Evolutionary conservation across 1,139 yeast genomes (phyloP).

Genomic region (Pichia kudriavzevii): DNA sequence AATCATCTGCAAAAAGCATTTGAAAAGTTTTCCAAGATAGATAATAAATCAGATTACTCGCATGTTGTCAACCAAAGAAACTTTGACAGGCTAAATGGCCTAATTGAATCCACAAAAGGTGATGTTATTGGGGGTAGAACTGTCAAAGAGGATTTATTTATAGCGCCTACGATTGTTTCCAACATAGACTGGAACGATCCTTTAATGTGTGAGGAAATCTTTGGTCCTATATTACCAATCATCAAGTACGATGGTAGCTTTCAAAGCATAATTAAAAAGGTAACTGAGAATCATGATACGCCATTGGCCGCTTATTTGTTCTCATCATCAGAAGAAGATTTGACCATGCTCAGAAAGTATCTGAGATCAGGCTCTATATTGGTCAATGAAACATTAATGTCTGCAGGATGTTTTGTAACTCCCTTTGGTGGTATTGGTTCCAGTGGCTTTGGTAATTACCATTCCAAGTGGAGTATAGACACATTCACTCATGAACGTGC

Average conservation of each 20-base stretch:
- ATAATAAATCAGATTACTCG: slow-evolving; percentile 39
- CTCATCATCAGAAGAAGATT: slow-evolving; percentile 46
- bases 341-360: slow-evolving; percentile 39
- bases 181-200: slow-evolving; percentile 60
- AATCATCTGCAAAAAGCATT: slow-evolving; percentile 37
- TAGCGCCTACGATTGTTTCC: slow-evolving; percentile 70
- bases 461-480: slow-evolving; percentile 66
- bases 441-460: slow-evolving; percentile 79
- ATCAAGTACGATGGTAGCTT: slow-evolving; percentile 44
- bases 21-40: slow-evolving; percentile 36
- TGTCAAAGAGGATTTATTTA: slow-evolving; percentile 37
- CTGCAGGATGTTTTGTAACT: slow-evolving; percentile 59
- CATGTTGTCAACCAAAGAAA: slow-evolving; percentile 60
- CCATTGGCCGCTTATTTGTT: slow-evolving; percentile 82
- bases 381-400: slow-evolving; percentile 68
- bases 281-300: slow-evolving; percentile 57
- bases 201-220: slow-evolving; percentile 68
- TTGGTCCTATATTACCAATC: slow-evolving; percentile 83
- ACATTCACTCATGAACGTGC: slow-evolving; percentile 75
- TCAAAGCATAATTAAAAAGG: slow-evolving; percentile 38
- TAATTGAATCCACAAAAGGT: slow-evolving; percentile 52
- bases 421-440: slow-evolving; percentile 93
- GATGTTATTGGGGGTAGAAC: slow-evolving; percentile 49
- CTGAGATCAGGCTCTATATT: slow-evolving; percentile 71
- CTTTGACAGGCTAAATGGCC: slow-evolving; percentile 41